These are phyloP conservation scores for Rhodotorula toruloides DNA, from an alignment of 768 basidiomycete species.

Conservation along the genomic window DNA sequence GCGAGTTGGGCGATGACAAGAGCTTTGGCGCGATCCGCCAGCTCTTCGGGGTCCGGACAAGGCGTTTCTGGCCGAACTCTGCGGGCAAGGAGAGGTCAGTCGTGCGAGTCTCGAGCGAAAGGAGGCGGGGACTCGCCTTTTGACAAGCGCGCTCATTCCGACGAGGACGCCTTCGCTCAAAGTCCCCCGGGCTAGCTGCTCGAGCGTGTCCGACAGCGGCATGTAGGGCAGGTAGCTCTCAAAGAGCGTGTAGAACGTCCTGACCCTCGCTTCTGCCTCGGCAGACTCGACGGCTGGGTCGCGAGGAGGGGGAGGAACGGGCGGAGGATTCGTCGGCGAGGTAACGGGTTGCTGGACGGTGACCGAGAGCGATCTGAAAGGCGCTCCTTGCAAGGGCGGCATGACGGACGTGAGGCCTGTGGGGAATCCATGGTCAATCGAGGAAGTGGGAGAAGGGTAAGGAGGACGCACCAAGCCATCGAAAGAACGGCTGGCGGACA, in stretches of 20 bases:
- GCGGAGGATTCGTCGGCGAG: not conserved
- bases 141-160: not conserved
- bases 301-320: not conserved
- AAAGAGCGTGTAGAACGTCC: conserved; percentile 3
- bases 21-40: conserved; percentile 37
- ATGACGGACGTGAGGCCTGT: not conserved
- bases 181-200: not conserved
- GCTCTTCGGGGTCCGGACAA: conserved; percentile 13
- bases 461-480: not conserved
- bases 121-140: not conserved
- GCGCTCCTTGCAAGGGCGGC: not conserved
- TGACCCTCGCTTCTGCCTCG: not conserved
- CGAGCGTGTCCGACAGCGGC: conserved; percentile 1
- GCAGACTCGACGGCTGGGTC: too few relatives aligned
- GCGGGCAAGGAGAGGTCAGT: not conserved
- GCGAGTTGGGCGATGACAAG: conserved; percentile 40
- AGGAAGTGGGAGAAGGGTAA: not conserved
- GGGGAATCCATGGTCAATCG: not conserved
- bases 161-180: conserved; percentile 5
- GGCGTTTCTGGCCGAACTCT: not conserved
- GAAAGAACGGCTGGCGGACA: conserved; percentile 2
- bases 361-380: not conserved
- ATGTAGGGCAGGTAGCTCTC: conserved; percentile 7
- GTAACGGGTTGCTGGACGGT: not conserved
- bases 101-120: not conserved